A percentile compares a stretch with the other conserved stretches of the same genome.
phyloP scores from a whole-genome alignment of 192 early-diverging fungal species.

The Piromyces finnis region DNA sequence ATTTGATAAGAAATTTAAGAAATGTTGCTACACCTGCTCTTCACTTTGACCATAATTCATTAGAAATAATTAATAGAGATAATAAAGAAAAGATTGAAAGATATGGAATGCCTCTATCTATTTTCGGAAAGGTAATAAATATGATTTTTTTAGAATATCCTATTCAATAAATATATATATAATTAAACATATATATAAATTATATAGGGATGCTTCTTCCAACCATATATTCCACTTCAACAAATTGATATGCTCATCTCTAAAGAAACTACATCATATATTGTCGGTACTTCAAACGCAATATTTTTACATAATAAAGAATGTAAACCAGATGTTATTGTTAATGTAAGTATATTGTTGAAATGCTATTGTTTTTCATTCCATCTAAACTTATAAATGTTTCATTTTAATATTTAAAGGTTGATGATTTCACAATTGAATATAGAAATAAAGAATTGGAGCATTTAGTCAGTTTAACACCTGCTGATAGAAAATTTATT shows the following conservation, averaged over 20 bases:
- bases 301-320: slow-evolving; percentile 62
- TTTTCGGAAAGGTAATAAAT: slow-evolving; percentile 34
- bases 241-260: slow-evolving; percentile 61
- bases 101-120: slow-evolving; percentile 33
- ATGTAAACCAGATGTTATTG: slow-evolving; percentile 50
- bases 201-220: slow-evolving; percentile 50
- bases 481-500: slow-evolving; percentile 58
- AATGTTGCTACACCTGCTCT: slow-evolving; percentile 28
- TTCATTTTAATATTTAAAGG: slow-evolving; percentile 13
- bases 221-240: slow-evolving; percentile 66
- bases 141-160: neutral
- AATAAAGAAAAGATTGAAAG: slow-evolving; percentile 3
- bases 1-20: slow-evolving; percentile 20
- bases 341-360: slow-evolving; percentile 37
- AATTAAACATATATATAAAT: too few relatives aligned
- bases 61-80: neutral
- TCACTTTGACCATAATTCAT: neutral
- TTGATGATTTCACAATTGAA: slow-evolving; percentile 53
- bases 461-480: slow-evolving; percentile 28
- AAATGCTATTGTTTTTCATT: too few relatives aligned
- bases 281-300: slow-evolving; percentile 61
- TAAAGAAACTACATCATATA: slow-evolving; percentile 39
- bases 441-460: slow-evolving; percentile 40
- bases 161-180: too few relatives aligned
- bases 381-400: too few relatives aligned